Percentiles rank a stretch among this genome's conserved stretches.
Conservation (phyloP, 495 filamentous ascomycete species). For the Elasticomyces elasticus region DNA sequence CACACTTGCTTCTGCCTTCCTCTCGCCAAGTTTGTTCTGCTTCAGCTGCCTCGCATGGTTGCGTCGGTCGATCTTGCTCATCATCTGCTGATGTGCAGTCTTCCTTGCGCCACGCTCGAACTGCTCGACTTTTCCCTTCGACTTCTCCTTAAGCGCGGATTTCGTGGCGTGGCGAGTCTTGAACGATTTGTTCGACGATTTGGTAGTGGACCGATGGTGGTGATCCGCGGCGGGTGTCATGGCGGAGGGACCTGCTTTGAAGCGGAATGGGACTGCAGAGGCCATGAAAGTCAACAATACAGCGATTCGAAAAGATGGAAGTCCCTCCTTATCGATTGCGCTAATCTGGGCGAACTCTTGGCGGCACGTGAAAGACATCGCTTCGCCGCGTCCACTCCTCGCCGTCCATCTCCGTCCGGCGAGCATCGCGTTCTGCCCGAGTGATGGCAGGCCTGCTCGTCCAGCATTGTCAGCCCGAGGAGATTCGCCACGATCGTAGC, state of each 20-base stretch:
- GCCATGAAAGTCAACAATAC: conserved; percentile 1
- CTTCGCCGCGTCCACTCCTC: too few relatives aligned
- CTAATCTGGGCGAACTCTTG: background rate
- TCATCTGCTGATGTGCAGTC: conserved; percentile 88
- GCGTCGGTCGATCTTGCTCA: conserved; percentile 89
- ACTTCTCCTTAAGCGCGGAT: conserved; percentile 63
- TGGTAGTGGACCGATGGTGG: conserved; percentile 86
- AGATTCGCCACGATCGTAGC: background rate
- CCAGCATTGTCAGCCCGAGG: too few relatives aligned
- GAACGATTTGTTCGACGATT: conserved; percentile 73
- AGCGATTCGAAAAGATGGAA: background rate
- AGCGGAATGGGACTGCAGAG: conserved; percentile 69
- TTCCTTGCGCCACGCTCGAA: conserved; percentile 55
- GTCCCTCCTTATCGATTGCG: background rate
- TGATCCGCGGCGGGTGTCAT: conserved; percentile 44
- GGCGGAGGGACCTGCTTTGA: conserved; percentile 69
- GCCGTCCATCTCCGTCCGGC: too few relatives aligned
- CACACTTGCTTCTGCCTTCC: conserved; percentile 60
- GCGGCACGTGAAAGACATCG: too few relatives aligned
- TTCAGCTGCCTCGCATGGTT: conserved; percentile 88
- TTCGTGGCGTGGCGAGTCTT: conserved; percentile 88
- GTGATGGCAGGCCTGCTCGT: too few relatives aligned
- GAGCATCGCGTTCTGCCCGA: too few relatives aligned
- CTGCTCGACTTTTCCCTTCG: conserved; percentile 65
- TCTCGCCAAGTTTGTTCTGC: conserved; percentile 67